These are phyloP conservation scores for Ogataea thermomethanolica DNA, from an alignment of 805 yeast genomes.

Conservation along the genomic window DNA sequence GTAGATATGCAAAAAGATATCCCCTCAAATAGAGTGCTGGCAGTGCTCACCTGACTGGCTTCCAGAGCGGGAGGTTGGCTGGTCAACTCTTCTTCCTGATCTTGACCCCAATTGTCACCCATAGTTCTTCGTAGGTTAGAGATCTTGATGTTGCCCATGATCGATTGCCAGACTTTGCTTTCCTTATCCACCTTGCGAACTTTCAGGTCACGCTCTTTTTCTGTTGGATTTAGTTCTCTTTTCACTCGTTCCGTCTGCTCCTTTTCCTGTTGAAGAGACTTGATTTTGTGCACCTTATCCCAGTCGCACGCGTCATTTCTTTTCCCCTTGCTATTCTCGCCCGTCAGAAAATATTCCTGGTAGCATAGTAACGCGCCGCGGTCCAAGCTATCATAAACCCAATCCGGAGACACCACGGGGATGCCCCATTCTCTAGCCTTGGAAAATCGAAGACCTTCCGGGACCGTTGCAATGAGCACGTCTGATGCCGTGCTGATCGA, in stretches of 20 bases:
- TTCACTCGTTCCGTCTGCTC: slow-evolving; percentile 11
- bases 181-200: slow-evolving; percentile 23
- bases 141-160: slow-evolving; percentile 22
- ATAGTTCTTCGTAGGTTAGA: slow-evolving; percentile 9
- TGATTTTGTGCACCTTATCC: slow-evolving; percentile 27
- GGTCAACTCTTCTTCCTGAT: slow-evolving; percentile 6
- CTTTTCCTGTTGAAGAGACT: slow-evolving; percentile 8
- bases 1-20: slow-evolving; percentile 17
- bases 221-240: slow-evolving; percentile 1
- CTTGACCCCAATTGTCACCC: slow-evolving; percentile 12
- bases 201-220: slow-evolving; percentile 24
- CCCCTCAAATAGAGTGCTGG: slow-evolving; percentile 17
- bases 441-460: slow-evolving; percentile 49
- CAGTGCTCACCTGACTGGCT: slow-evolving; percentile 1
- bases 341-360: slow-evolving; percentile 36
- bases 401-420: slow-evolving; percentile 53
- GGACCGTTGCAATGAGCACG: slow-evolving; percentile 47
- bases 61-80: background rate
- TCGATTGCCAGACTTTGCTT: slow-evolving; percentile 24
- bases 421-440: slow-evolving; percentile 52
- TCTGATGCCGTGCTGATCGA: slow-evolving; percentile 43
- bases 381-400: slow-evolving; percentile 45
- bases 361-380: slow-evolving; percentile 42
- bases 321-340: slow-evolving; percentile 21
- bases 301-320: slow-evolving; percentile 38